phyloP scores from a whole-genome alignment of 2,329 filamentous ascomycete species.

The Bipolaris cookei region DNA sequence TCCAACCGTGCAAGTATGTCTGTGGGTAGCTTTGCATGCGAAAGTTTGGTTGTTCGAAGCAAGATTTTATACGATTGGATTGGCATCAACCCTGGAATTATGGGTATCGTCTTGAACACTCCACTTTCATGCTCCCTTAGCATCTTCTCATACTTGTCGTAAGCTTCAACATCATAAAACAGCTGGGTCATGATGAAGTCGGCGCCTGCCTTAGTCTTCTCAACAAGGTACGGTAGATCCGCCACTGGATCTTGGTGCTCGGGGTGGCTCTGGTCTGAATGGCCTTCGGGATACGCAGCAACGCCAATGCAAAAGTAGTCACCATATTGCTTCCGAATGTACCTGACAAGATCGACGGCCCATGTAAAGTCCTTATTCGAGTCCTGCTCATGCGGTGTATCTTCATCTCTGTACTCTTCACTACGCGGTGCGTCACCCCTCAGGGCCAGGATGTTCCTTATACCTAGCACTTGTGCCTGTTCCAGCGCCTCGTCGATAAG shows the following conservation, averaged over 20 bases:
- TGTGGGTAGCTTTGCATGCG: slow-evolving; percentile 81
- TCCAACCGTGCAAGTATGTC: slow-evolving; percentile 73
- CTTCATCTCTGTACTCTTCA: slow-evolving; percentile 80
- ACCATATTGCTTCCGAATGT: slow-evolving; percentile 84
- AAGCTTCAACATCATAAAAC: slow-evolving; percentile 89
- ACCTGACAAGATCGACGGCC: slow-evolving; percentile 86
- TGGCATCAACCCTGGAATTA: slow-evolving; percentile 95
- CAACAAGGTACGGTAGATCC: slow-evolving; percentile 86
- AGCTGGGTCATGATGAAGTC: slow-evolving; percentile 99
- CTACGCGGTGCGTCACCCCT: slow-evolving; percentile 88
- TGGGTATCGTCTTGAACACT: slow-evolving; percentile 82
- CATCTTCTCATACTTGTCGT: slow-evolving; percentile 76
- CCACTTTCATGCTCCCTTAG: slow-evolving; percentile 83
- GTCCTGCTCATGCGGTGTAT: slow-evolving; percentile 64
- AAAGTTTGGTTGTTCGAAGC: slow-evolving; percentile 90
- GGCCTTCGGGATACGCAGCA: slow-evolving; percentile 92
- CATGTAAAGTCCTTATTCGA: slow-evolving; percentile 82
- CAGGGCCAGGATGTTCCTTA: slow-evolving; percentile 91
- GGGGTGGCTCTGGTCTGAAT: slow-evolving; percentile 88
- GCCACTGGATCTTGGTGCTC: slow-evolving; percentile 69
- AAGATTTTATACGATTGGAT: slow-evolving; percentile 98
- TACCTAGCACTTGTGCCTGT: slow-evolving; percentile 86
- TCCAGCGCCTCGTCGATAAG: slow-evolving; percentile 88
- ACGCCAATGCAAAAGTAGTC: slow-evolving; percentile 98
- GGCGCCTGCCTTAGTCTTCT: slow-evolving; percentile 89